Evolutionary conservation across 345 rosid species (phyloP), one percentile per base, ranked within the genome.

Genomic region (Citrus hindsii): DNA sequence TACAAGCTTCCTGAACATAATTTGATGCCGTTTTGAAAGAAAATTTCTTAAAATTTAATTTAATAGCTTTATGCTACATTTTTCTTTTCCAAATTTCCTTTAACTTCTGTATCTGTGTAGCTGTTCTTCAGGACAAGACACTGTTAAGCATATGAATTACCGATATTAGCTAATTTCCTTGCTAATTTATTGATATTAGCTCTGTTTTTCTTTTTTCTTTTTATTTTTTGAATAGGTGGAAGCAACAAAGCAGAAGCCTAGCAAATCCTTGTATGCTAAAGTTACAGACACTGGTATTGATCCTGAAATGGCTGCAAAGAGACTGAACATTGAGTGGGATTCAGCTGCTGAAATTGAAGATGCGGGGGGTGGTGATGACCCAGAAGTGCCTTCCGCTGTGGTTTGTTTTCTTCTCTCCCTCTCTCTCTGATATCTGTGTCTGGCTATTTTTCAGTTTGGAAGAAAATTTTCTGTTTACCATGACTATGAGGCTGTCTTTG

Each of bases 271-370:
- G 46, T 96, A 96, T 62, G 99, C 97, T 68, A 93, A 84, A 79
- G 91, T 90, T 62, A 96, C 98, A 6, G 92, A 96, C 89, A 96
- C 95, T 0, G 99, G 99, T 40, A 75, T 93, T 77, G 83, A 89
- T 85, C 97, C 92, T 69, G 81, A 84, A 82, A 90, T 88, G 74
- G 98, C 91, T 79, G 96, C 99, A 25, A 91, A 91, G 88, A 93
- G 95, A 90, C 85, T 96, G 79, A 91, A 96, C 63, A 21, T 92
- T 37, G 98, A 96, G 33, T 96, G 97, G 97, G 98, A 96, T 87
- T 83, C 97, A 82, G 98, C 97, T 75, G 98, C 99, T 81, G 90
- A 93, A 74, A 91, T 93, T 82, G 93, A 90, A 71, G 94, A 89
- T 24, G 83, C 76, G 56, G 93, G 85, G 48, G 73, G 16, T 6